These are phyloP conservation scores for Syzygium jambos DNA, from an alignment of 345 rosid genomes.

Conservation along the genomic window DNA sequence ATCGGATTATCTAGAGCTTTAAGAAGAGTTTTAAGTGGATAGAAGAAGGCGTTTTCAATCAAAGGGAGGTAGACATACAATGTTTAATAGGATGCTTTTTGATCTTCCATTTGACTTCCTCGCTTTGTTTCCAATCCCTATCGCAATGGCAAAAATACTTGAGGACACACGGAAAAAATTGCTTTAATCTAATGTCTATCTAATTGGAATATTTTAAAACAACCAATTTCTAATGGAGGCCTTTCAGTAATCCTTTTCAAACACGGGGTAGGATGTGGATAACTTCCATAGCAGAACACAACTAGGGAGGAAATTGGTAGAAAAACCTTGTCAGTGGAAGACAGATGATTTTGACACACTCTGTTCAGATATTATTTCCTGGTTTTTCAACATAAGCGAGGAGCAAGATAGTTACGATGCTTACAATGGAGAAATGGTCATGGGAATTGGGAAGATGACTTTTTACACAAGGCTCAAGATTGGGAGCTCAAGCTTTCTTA, in stretches of 20 bases:
- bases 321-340: neutral
- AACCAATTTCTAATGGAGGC: neutral
- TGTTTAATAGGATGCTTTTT: neutral
- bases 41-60: neutral
- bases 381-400: neutral
- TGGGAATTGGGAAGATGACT: neutral
- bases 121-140: neutral
- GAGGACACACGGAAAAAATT: neutral
- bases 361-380: neutral
- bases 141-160: neutral
- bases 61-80: neutral
- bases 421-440: neutral
- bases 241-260: neutral
- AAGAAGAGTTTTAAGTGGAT: neutral
- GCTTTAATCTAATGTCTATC: neutral
- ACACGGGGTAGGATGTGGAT: neutral
- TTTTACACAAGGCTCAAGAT: neutral
- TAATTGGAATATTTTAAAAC: neutral
- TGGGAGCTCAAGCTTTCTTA: neutral
- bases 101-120: neutral
- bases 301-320: neutral
- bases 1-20: neutral
- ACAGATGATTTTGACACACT: neutral
- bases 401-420: neutral
- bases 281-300: neutral